Conservation (phyloP, 108 stramenopile genomes). For the Aurantiochytrium sp. region DNA sequence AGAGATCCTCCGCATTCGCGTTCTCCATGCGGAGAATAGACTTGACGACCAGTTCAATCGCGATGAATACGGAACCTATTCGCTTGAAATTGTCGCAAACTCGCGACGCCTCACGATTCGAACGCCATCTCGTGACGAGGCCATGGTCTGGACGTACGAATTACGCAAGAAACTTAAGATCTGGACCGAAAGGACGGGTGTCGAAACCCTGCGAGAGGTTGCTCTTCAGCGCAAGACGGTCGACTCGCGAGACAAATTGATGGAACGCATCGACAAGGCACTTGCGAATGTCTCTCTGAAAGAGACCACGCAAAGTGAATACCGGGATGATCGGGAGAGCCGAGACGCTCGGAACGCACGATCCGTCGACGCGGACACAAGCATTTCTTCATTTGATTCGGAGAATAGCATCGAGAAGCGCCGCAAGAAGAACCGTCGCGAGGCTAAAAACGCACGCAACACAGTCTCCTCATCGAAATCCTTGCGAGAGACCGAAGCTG, state of each 20-base stretch:
- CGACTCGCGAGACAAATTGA: background rate
- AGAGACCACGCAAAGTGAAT: no score
- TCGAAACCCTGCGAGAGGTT: background rate
- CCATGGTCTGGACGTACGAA: background rate
- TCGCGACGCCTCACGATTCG: background rate
- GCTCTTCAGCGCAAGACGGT: background rate
- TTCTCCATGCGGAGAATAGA: background rate
- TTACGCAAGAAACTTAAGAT: background rate
- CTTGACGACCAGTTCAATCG: background rate
- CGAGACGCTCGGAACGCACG: no score
- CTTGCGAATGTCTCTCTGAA: background rate
- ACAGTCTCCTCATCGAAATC: no score
- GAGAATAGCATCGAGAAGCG: no score
- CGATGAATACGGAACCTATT: background rate
- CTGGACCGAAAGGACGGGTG: background rate
- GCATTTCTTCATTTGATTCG: no score
- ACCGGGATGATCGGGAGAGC: no score
- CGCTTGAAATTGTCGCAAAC: background rate
- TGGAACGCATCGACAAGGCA: background rate
- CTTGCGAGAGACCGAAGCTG: no score
- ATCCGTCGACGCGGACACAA: no score
- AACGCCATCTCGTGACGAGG: slow-evolving; percentile 2
- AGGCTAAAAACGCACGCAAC: no score
- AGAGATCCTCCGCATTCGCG: background rate
- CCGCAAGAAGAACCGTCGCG: no score